These are phyloP conservation scores for Phoenix dactylifera DNA, from an alignment of 176 grass and related monocot genomes.

Conservation along the genomic window DNA sequence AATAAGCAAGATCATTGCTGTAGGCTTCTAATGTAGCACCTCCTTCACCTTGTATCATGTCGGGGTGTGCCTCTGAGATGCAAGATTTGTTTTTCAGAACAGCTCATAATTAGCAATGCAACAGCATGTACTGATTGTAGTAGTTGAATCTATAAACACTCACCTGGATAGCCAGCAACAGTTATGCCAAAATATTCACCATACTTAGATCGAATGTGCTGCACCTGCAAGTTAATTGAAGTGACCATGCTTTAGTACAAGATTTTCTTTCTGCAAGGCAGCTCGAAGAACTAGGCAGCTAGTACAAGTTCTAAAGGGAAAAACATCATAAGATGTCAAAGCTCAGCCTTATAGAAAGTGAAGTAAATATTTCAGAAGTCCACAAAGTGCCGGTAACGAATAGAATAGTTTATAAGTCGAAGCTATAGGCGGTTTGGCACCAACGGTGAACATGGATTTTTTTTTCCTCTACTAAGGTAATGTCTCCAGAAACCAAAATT, in stretches of 20 bases:
- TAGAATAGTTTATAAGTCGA: too few relatives aligned
- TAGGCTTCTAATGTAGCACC: slow-evolving; percentile 65
- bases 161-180: slow-evolving; percentile 88
- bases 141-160: slow-evolving; percentile 10
- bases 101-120: too few relatives aligned
- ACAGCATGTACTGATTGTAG: too few relatives aligned
- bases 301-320: too few relatives aligned
- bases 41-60: slow-evolving; percentile 52
- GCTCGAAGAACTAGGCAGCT: background rate
- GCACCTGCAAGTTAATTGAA: slow-evolving; percentile 50
- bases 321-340: too few relatives aligned
- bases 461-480: too few relatives aligned
- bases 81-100: too few relatives aligned
- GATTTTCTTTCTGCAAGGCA: slow-evolving; percentile 5
- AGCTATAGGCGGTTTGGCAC: too few relatives aligned
- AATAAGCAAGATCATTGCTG: slow-evolving; percentile 69
- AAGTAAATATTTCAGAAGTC: too few relatives aligned
- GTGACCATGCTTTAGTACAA: slow-evolving; percentile 5
- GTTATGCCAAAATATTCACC: slow-evolving; percentile 88
- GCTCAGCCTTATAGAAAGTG: too few relatives aligned
- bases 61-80: slow-evolving; percentile 88
- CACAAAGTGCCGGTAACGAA: too few relatives aligned
- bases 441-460: too few relatives aligned
- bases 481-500: background rate
- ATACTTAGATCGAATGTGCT: slow-evolving; percentile 60